Conservation (phyloP, 345 rosid genomes). For the Pistacia integerrima region DNA sequence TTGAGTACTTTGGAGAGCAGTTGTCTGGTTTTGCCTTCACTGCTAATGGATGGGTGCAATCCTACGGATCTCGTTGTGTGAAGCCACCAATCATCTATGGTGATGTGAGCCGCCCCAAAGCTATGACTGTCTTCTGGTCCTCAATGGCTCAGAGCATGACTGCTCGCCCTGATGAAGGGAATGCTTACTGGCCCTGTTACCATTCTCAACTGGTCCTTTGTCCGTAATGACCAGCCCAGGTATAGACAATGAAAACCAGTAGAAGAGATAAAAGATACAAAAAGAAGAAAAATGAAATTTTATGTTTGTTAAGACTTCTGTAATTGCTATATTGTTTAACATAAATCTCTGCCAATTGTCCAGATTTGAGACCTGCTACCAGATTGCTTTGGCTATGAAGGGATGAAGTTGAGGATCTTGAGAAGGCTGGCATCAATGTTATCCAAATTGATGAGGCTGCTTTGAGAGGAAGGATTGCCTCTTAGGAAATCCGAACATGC, state of each 20-base stretch:
- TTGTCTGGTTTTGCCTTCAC: conserved; percentile 93
- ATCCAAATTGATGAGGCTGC: conserved; percentile 99
- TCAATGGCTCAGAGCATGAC: conserved; percentile 95
- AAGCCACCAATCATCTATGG: conserved; percentile 98
- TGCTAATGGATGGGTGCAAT: conserved; percentile 97
- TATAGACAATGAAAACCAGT: conserved; percentile 26
- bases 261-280: not conserved
- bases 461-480: conserved; percentile 92
- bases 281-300: not conserved
- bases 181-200: conserved; percentile 99
- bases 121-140: conserved; percentile 99
- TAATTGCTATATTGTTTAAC: conserved; percentile 1
- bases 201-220: conserved; percentile 98
- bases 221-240: conserved; percentile 98
- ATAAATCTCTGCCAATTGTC: conserved; percentile 6
- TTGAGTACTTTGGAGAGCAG: conserved; percentile 98
- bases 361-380: conserved; percentile 93
- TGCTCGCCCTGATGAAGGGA: conserved; percentile 84
- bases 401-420: conserved; percentile 97
- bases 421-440: conserved; percentile 83
- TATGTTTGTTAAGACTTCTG: not conserved
- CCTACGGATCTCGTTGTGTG: conserved; percentile 96
- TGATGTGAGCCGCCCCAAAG: conserved; percentile 97
- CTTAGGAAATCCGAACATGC: conserved; percentile 97
- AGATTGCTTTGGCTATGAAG: conserved; percentile 97